Evolutionary conservation across 805 yeast genomes (phyloP).

Genomic region (Komagataella mondaviorum): DNA sequence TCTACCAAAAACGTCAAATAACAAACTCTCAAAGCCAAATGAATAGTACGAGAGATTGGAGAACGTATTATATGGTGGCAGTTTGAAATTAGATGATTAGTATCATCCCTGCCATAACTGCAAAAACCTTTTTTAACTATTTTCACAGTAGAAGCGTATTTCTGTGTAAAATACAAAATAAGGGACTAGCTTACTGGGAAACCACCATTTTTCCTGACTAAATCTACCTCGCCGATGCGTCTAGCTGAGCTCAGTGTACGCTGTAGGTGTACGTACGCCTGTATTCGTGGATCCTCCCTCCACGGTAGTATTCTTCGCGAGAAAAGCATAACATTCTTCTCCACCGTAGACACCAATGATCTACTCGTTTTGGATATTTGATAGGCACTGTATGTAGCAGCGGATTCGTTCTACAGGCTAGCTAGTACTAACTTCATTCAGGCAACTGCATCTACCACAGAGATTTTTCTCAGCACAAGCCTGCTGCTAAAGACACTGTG

Average conservation of each 20-base stretch:
- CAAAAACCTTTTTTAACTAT: not conserved
- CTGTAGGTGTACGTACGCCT: too few species aligned
- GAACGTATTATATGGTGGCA: not conserved
- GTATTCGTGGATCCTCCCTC: not conserved
- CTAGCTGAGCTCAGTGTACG: not conserved
- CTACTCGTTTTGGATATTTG: slow-evolving; percentile 82
- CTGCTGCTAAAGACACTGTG: slow-evolving; percentile 6
- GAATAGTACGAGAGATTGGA: not conserved
- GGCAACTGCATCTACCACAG: slow-evolving; percentile 70
- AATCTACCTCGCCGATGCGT: not conserved
- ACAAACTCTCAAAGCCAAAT: not conserved
- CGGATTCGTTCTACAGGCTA: not conserved
- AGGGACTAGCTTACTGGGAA: not conserved
- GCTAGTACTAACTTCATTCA: slow-evolving; percentile 6
- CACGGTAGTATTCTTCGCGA: not conserved
- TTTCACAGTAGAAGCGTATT: not conserved
- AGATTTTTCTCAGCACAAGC: slow-evolving; percentile 31
- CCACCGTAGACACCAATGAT: slow-evolving; percentile 15
- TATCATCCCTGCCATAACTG: not conserved
- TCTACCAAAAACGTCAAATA: not conserved
- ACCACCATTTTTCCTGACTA: not conserved
- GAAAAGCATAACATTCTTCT: not conserved
- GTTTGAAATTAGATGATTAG: not conserved
- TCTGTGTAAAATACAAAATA: not conserved
- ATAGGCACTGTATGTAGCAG: slow-evolving; percentile 57